These are phyloP conservation scores for Salvia splendens DNA, from an alignment of 257 asterid genomes.

Conservation along the genomic window DNA sequence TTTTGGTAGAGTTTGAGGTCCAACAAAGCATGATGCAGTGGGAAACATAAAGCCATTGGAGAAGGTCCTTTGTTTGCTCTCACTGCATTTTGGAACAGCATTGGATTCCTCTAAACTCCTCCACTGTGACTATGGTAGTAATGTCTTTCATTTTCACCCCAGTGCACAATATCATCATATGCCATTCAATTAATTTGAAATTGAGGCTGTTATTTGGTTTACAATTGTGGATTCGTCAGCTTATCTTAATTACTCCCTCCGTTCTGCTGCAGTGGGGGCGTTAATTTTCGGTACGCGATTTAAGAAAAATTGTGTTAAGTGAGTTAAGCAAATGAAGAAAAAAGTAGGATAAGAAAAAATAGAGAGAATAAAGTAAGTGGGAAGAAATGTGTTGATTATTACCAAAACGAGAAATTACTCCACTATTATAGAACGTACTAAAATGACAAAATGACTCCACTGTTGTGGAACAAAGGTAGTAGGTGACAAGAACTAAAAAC, in stretches of 20 bases:
- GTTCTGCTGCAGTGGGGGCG: no score
- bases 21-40: conserved; percentile 31
- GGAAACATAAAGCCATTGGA: conserved; percentile 42
- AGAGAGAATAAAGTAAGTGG: no score
- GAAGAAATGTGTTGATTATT: no score
- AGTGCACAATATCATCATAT: not conserved
- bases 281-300: no score
- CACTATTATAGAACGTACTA: no score
- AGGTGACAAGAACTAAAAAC: not conserved
- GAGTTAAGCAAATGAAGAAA: no score
- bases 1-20: conserved; percentile 10
- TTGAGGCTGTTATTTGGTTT: not conserved
- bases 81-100: conserved; percentile 3
- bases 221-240: not conserved
- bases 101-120: conserved; percentile 26
- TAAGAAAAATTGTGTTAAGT: no score
- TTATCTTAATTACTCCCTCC: not conserved
- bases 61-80: conserved; percentile 40
- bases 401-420: no score
- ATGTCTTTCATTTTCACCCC: not conserved
- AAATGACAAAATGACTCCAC: no score
- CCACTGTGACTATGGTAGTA: not conserved
- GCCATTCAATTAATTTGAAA: not conserved
- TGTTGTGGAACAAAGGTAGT: no score
- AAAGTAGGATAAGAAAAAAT: no score